phyloP scores from a whole-genome alignment of 495 filamentous ascomycete species.

The Hyaloscypha finlandica region DNA sequence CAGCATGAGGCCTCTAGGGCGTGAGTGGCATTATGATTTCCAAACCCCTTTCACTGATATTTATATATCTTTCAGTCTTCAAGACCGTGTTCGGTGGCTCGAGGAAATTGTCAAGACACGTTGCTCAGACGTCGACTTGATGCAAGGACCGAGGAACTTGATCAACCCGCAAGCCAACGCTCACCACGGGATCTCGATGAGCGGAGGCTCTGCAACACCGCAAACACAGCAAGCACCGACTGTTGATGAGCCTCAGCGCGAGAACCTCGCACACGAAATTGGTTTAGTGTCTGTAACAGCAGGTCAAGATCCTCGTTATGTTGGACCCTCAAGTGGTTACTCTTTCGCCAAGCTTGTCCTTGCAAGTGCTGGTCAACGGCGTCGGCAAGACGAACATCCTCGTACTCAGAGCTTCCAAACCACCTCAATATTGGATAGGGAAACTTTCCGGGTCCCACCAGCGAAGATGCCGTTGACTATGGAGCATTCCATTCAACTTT shows the following conservation, averaged over 20 bases:
- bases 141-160: slow-evolving; percentile 26
- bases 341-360: slow-evolving; percentile 47
- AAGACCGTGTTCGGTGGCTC: slow-evolving; percentile 44
- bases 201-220: neutral
- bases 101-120: slow-evolving; percentile 43
- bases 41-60: slow-evolving; percentile 22
- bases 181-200: neutral
- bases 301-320: slow-evolving; percentile 26
- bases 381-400: slow-evolving; percentile 29
- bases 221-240: neutral
- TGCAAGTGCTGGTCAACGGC: slow-evolving; percentile 32
- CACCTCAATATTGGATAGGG: slow-evolving; percentile 30
- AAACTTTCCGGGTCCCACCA: slow-evolving; percentile 37
- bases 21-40: slow-evolving; percentile 7
- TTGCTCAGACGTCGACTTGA: slow-evolving; percentile 37
- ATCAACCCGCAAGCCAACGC: slow-evolving; percentile 7
- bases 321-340: slow-evolving; percentile 28
- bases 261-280: slow-evolving; percentile 35
- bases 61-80: slow-evolving; percentile 35
- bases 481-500: slow-evolving; percentile 41
- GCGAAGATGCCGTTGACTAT: slow-evolving; percentile 39
- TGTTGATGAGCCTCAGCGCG: neutral
- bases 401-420: slow-evolving; percentile 19
- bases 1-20: neutral
- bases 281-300: slow-evolving; percentile 27